These are phyloP conservation scores for Sclerotiophoma versabilis DNA, from an alignment of 2,329 filamentous ascomycete species.

Conservation along the genomic window DNA sequence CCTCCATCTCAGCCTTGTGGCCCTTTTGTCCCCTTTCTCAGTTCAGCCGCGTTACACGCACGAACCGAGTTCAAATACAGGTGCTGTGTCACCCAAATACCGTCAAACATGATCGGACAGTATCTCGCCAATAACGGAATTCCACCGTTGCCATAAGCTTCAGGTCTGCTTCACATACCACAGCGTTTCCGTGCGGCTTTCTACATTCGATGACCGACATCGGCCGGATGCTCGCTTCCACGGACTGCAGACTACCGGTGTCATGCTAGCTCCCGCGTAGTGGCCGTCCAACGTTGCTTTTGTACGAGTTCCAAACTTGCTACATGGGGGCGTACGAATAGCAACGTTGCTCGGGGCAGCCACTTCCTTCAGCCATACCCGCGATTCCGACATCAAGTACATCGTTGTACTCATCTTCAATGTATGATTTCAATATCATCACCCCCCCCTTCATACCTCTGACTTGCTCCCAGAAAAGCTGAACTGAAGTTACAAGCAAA, in stretches of 20 bases:
- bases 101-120: conserved; percentile 20
- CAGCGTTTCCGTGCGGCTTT: conserved; percentile 16
- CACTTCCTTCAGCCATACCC: conserved; percentile 5
- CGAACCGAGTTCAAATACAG: conserved; percentile 19
- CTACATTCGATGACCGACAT: conserved; percentile 33
- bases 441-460: neutral
- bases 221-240: conserved; percentile 25
- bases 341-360: conserved; percentile 7
- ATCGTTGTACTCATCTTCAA: conserved; percentile 4
- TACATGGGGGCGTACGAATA: conserved; percentile 2
- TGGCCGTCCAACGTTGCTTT: conserved; percentile 14
- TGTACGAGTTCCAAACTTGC: conserved; percentile 1
- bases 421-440: neutral
- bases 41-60: conserved; percentile 21
- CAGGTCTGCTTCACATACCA: neutral
- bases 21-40: conserved; percentile 2
- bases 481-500: neutral
- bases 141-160: neutral
- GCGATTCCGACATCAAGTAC: conserved; percentile 1
- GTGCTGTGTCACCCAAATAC: conserved; percentile 12
- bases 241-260: conserved; percentile 26
- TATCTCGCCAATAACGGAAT: conserved; percentile 10
- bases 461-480: conserved; percentile 5
- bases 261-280: conserved; percentile 24
- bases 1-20: conserved; percentile 26